Evolutionary conservation across 1,139 yeast species (phyloP).

Genomic region (Nakaseomyces sp.): DNA sequence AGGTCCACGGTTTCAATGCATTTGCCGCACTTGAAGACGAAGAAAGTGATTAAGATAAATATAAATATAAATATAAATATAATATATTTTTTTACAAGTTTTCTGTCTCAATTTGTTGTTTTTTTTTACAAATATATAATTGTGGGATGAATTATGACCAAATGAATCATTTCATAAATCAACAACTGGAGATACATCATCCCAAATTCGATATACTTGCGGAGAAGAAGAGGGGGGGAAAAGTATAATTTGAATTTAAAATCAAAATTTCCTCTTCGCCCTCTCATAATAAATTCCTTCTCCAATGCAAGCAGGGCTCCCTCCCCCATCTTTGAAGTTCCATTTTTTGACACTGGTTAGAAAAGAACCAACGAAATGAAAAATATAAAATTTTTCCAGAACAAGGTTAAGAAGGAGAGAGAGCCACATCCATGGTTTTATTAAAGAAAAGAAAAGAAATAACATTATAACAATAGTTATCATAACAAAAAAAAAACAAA

Average conservation of each 20-base stretch:
- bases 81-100: neutral
- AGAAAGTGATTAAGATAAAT: conserved; percentile 33
- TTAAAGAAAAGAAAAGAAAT: too few relatives aligned
- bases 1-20: conserved; percentile 60
- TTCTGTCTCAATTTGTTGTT: conserved; percentile 2
- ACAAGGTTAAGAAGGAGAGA: too few relatives aligned
- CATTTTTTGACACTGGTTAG: conserved; percentile 6
- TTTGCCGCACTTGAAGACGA: conserved; percentile 69
- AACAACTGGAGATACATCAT: conserved; percentile 34
- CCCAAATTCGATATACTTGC: conserved; percentile 12
- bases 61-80: neutral
- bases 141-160: conserved; percentile 29
- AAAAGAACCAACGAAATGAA: conserved; percentile 6
- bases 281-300: too few relatives aligned
- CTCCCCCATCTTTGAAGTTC: too few relatives aligned
- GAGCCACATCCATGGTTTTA: neutral
- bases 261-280: too few relatives aligned
- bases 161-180: conserved; percentile 28
- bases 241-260: conserved; percentile 3
- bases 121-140: neutral
- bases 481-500: too few relatives aligned
- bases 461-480: too few relatives aligned
- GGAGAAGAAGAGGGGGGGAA: conserved; percentile 6
- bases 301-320: conserved; percentile 2
- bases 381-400: neutral